Percentiles rank a stretch among this genome's conserved stretches.
Conservation (phyloP, 2,329 filamentous ascomycete genomes). For the Juglanconis sp. region DNA sequence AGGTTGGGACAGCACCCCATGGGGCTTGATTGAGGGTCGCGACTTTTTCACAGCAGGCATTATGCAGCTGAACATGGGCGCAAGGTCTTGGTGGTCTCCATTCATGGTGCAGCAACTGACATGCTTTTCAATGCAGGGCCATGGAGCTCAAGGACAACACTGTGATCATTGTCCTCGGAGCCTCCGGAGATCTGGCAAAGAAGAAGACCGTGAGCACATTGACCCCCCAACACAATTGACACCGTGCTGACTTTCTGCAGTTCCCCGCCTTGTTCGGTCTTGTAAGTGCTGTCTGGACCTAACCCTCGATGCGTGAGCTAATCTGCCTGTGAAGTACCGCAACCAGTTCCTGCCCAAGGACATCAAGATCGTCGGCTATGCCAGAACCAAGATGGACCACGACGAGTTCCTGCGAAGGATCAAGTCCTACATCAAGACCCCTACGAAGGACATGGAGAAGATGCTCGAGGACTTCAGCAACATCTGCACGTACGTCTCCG, state of each 20-base stretch:
- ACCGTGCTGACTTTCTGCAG: slow-evolving; percentile 45
- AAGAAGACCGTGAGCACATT: slow-evolving; percentile 84
- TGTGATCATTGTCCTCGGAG: slow-evolving; percentile 91
- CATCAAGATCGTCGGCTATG: slow-evolving; percentile 97
- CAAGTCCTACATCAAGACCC: slow-evolving; percentile 98
- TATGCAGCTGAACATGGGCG: not conserved
- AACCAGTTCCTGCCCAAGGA: slow-evolving; percentile 98
- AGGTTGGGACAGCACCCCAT: not conserved
- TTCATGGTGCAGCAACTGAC: slow-evolving; percentile 29
- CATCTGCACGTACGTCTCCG: slow-evolving; percentile 90
- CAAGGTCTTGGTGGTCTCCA: not conserved
- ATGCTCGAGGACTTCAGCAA: slow-evolving; percentile 87
- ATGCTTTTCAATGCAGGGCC: slow-evolving; percentile 50
- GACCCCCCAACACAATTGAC: slow-evolving; percentile 17
- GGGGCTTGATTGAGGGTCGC: not conserved
- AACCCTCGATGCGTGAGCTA: slow-evolving; percentile 4
- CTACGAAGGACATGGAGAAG: slow-evolving; percentile 94
- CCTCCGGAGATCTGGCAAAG: slow-evolving; percentile 96
- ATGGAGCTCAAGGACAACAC: slow-evolving; percentile 99
- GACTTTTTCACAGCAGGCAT: not conserved
- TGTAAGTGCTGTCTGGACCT: slow-evolving; percentile 56
- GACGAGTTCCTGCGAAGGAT: slow-evolving; percentile 91
- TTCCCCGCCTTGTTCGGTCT: slow-evolving; percentile 97
- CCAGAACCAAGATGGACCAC: slow-evolving; percentile 98
- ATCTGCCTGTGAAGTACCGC: slow-evolving; percentile 67